Conservation (phyloP, 371 early-diverging fungal genomes). For the Rhizopus microsporus region DNA sequence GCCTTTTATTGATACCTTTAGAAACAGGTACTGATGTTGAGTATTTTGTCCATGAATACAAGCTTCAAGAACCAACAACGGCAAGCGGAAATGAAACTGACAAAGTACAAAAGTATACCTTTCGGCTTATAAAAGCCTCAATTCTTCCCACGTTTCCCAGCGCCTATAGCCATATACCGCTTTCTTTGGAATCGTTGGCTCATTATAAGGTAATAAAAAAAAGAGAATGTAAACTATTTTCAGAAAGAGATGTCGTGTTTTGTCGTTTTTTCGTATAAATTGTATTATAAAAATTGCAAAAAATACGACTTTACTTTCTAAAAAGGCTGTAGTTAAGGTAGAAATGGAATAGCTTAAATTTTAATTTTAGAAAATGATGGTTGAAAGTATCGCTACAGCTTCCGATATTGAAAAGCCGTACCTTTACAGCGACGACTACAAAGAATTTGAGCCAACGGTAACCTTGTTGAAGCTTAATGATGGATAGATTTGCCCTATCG, state of each 20-base stretch:
- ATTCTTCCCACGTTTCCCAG: conserved; percentile 12
- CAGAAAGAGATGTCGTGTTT: no score
- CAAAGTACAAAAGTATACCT: conserved; percentile 17
- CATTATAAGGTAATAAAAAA: conserved; percentile 13
- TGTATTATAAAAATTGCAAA: no score
- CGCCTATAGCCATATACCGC: conserved; percentile 16
- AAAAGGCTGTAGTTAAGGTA: conserved; percentile 9
- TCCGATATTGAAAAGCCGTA: conserved; percentile 21
- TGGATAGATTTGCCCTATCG: conserved; percentile 9
- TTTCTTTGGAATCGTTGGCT: conserved; percentile 15
- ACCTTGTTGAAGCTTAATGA: conserved; percentile 16
- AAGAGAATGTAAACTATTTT: no score
- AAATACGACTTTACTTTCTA: no score
- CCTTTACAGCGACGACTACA: conserved; percentile 13
- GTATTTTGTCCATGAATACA: conserved; percentile 21
- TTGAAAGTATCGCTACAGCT: conserved; percentile 15
- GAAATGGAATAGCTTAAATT: conserved; percentile 7
- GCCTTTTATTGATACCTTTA: conserved; percentile 14
- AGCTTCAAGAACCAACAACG: conserved; percentile 12
- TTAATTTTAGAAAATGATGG: conserved; percentile 18
- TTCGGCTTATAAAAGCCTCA: conserved; percentile 12
- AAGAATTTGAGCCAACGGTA: conserved; percentile 15
- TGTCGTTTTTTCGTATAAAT: no score
- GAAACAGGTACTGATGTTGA: conserved; percentile 17
- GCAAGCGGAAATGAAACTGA: conserved; percentile 5